Evolutionary conservation across 108 stramenopile species (phyloP), one percentile per base, ranked within the genome.

Genomic region (Cyclotella baltica): DNA sequence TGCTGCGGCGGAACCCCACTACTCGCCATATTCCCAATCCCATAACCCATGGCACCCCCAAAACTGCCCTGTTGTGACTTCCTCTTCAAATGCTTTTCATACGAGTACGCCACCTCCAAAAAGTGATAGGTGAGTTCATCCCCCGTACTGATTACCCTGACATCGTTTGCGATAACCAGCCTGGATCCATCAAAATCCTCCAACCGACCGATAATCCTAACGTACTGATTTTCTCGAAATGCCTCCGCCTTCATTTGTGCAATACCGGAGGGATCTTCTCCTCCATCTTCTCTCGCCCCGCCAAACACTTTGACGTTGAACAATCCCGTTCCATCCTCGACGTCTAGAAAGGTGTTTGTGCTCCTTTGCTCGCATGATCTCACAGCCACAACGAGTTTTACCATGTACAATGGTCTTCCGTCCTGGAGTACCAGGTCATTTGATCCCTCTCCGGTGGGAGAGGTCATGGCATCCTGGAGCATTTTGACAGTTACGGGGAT

Each of bases 261-360:
- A 6, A 89, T 58, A n/a, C 77, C 91, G 10, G 70, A 71, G 58
- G 85, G 84, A 34, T 90, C 88, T 37, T 86, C 83, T 5, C 70
- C 67, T 27, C 87, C 82, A 31, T 91, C 89, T 47, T 88, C 83
- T 15, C 76, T 56, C 35, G 88, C 88, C 57, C 92, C 83, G 43
- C 83, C 36, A 88, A 87, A 94, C 47, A 92, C 86, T 77, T 95
- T 95, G 50, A 91, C 93, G 20, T 87, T 73, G 19, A 92, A 81
- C 3, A 90, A 18, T 29, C 96, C 96, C 0, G 96, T 96, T 0
- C 96, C 96, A 70, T 96, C 96, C 83, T 96, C 96, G 27, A 95
- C 63, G 23, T 81, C 65, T 51, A 90, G 91, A 38, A 75, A 67
- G 0, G 89, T 67, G 70, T 88, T 89, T 46, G 92, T 93, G 2